These are phyloP conservation scores for Cercospora sp. DNA, from an alignment of 2,329 filamentous ascomycete species.

Conservation along the genomic window DNA sequence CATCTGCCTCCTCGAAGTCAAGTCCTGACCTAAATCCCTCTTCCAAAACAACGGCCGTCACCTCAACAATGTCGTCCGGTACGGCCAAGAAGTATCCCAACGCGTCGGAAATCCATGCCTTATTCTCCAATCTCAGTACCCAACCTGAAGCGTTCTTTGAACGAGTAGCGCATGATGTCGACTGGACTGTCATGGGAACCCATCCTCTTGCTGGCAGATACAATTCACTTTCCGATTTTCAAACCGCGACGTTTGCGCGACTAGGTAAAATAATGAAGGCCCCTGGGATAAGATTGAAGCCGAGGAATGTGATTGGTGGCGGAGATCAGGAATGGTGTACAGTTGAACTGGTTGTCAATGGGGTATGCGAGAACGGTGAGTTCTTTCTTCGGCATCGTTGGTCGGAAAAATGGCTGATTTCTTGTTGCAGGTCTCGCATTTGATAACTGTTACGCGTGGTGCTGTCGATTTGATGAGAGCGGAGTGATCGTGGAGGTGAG, in stretches of 20 bases:
- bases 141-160: slow-evolving; percentile 17
- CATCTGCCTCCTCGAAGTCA: neutral
- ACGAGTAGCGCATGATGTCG: slow-evolving; percentile 22
- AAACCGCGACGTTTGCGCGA: slow-evolving; percentile 15
- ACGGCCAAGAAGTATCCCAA: slow-evolving; percentile 1
- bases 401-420: neutral
- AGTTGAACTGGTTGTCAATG: slow-evolving; percentile 23
- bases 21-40: neutral
- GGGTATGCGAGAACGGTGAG: slow-evolving; percentile 22
- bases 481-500: slow-evolving; percentile 25
- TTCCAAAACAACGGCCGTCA: neutral
- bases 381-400: neutral
- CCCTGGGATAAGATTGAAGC: slow-evolving; percentile 17
- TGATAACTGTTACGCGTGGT: slow-evolving; percentile 27
- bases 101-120: slow-evolving; percentile 10
- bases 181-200: slow-evolving; percentile 29
- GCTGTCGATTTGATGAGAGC: slow-evolving; percentile 21
- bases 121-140: slow-evolving; percentile 20
- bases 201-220: slow-evolving; percentile 24
- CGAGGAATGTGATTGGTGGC: slow-evolving; percentile 27
- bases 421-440: slow-evolving; percentile 21
- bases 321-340: slow-evolving; percentile 24
- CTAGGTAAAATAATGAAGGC: slow-evolving; percentile 23
- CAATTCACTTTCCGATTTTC: slow-evolving; percentile 16
- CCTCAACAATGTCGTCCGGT: neutral